Conservation (phyloP, 2,329 filamentous ascomycete genomes). For the Alternaria ventricosa region DNA sequence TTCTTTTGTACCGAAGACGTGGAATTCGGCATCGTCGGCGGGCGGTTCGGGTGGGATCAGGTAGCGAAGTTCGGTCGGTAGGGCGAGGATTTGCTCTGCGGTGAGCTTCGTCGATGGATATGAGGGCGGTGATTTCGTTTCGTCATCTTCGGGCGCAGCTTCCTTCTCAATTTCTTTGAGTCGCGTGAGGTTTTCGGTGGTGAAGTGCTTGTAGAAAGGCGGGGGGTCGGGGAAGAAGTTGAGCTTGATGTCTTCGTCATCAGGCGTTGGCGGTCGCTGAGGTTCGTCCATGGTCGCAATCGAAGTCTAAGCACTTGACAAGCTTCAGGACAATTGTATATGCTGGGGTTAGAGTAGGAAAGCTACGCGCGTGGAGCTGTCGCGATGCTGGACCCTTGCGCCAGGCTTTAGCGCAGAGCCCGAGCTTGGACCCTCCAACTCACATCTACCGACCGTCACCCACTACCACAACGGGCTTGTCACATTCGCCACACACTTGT, state of each 20-base stretch:
- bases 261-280: constrained; percentile 11
- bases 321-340: not conserved
- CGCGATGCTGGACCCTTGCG: constrained; percentile 15
- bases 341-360: not conserved
- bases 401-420: not conserved
- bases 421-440: constrained; percentile 3
- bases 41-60: constrained; percentile 84
- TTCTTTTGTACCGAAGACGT: constrained; percentile 74
- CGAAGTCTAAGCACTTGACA: too few species aligned
- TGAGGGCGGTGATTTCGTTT: constrained; percentile 4
- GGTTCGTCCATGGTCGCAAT: constrained; percentile 20
- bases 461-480: not conserved
- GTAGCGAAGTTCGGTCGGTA: constrained; percentile 75
- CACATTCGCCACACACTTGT: not conserved
- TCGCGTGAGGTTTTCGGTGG: constrained; percentile 71
- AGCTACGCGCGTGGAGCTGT: not conserved
- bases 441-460: not conserved
- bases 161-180: constrained; percentile 59
- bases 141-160: constrained; percentile 16
- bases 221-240: constrained; percentile 81
- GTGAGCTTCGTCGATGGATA: constrained; percentile 19
- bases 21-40: constrained; percentile 68
- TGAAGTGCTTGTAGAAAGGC: constrained; percentile 89
- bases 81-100: constrained; percentile 46
- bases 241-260: constrained; percentile 31